Evolutionary conservation across 148 eudicot species (phyloP), one percentile per base, ranked within the genome.

Genomic region (Linanthus parryae): DNA sequence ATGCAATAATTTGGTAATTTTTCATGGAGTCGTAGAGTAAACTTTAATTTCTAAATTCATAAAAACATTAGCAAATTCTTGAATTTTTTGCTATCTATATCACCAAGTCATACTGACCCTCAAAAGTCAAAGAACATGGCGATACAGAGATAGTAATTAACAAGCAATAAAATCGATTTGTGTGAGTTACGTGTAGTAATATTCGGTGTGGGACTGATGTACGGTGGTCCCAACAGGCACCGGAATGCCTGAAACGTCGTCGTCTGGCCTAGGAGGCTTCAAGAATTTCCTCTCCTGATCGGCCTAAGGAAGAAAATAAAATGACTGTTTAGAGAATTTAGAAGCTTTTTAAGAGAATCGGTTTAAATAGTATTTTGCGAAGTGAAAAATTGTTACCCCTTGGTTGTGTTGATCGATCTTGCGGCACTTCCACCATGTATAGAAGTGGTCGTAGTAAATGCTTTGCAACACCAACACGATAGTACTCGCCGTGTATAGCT

Each of bases 401-500:
- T 49, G 16, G 20, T 12, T 29, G 24, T 49, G 54, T n/a, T n/a
- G n/a, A 5, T 30, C 14, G 31, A 29, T 49, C 23, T 29, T 36
- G 8, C 22, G 16, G 38, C 38, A 49, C 27, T 49, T 71, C 59
- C 57, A 59, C 84, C 82, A 78, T 25, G 51, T 52, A 37, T 77
- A 76, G 18, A 79, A 17, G 64, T 88, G 58, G 46, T 88, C 99
- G 39, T 92, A 92, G 70, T 92, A 92, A 58, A 92, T 9, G 66
- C 85, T 74, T 66, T 92, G 96, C 60, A 88, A 34, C 50, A 92
- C 85, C 55, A 92, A 57, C 25, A 84, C 71, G 48, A 92, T 56
- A 5, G 99, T 92, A 52, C 91, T 88, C 28, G 39, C 17, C 19
- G 96, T 84, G 74, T 92, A 92, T 12, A 92, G 83, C 99, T 92